Conservation (phyloP, 163 green algal species). For the Coccomyxa subellipsoidea region DNA sequence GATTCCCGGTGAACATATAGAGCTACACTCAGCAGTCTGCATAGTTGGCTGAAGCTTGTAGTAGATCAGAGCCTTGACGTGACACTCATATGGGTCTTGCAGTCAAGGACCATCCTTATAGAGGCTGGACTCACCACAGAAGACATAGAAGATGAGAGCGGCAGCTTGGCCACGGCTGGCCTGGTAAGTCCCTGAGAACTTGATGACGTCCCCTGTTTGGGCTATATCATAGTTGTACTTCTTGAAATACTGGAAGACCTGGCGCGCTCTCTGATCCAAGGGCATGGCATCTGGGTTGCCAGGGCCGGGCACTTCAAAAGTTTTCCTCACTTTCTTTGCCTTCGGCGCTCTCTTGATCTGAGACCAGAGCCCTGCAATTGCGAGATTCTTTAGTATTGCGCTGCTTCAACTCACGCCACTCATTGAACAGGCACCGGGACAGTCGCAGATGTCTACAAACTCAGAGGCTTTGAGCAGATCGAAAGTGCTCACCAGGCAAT, state of each 20-base stretch:
- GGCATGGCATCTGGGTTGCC: slow-evolving; percentile 41
- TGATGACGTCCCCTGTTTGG: slow-evolving; percentile 90
- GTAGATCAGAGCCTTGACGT: too few species aligned
- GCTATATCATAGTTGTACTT: slow-evolving; percentile 90
- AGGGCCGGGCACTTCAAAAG: slow-evolving; percentile 77
- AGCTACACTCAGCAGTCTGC: too few species aligned
- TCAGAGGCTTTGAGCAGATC: not conserved
- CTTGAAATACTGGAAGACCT: slow-evolving; percentile 78
- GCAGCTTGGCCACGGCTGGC: slow-evolving; percentile 82
- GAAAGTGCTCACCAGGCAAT: slow-evolving; percentile 64
- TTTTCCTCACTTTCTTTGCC: slow-evolving; percentile 74
- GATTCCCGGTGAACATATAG: too few species aligned
- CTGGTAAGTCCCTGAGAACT: slow-evolving; percentile 85
- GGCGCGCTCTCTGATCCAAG: slow-evolving; percentile 57
- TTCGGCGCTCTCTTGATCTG: slow-evolving; percentile 94
- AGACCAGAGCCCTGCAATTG: slow-evolving; percentile 86
- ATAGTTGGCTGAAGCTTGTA: too few species aligned
- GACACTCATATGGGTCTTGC: too few species aligned
- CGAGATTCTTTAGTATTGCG: not conserved
- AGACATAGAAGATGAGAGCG: slow-evolving; percentile 90
- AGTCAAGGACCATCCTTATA: too few species aligned
- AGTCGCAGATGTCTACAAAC: too few species aligned
- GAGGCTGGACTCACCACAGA: slow-evolving; percentile 59
- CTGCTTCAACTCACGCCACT: not conserved
- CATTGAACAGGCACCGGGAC: not conserved